A percentile compares a stretch with the other conserved stretches of the same genome.
Conservation (phyloP, 2,329 filamentous ascomycete genomes). For the Mariannaea sp. region DNA sequence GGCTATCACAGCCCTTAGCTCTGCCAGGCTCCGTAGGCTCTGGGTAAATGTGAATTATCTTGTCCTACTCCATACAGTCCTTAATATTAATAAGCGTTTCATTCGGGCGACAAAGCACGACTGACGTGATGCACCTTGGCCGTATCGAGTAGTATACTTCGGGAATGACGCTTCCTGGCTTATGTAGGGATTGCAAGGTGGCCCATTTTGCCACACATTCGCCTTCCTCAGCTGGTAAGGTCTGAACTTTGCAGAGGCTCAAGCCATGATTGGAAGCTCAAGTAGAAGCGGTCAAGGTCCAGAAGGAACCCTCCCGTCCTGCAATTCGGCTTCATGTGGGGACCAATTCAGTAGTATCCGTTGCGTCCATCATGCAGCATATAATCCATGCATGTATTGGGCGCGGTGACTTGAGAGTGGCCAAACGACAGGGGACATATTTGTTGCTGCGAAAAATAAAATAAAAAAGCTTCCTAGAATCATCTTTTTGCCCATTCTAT, state of each 20-base stretch:
- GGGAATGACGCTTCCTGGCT: too few relatives aligned
- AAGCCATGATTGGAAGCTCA: not conserved
- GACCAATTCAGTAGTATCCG: not conserved
- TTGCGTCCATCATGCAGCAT: too few relatives aligned
- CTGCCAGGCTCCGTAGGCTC: too few relatives aligned
- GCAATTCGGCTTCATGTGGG: not conserved
- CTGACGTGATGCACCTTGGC: not conserved
- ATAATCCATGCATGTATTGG: not conserved
- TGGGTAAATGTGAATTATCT: slow-evolving; percentile 5
- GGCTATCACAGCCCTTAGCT: too few relatives aligned
- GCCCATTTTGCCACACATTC: not conserved
- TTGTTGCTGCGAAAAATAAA: slow-evolving; percentile 3
- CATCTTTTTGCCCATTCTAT: too few relatives aligned
- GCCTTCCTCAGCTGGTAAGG: not conserved
- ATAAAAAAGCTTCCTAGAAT: not conserved
- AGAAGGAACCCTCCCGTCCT: not conserved
- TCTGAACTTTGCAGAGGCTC: not conserved
- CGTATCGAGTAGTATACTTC: not conserved
- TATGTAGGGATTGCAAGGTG: too few relatives aligned
- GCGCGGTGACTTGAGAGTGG: not conserved
- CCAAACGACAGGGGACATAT: not conserved
- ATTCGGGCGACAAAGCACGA: too few relatives aligned
- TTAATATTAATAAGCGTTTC: too few relatives aligned
- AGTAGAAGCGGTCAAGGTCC: not conserved
- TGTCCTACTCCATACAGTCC: too few relatives aligned